These are phyloP conservation scores for Zoysia matrella DNA, from an alignment of 202 grass and related monocot genomes.

Conservation along the genomic window DNA sequence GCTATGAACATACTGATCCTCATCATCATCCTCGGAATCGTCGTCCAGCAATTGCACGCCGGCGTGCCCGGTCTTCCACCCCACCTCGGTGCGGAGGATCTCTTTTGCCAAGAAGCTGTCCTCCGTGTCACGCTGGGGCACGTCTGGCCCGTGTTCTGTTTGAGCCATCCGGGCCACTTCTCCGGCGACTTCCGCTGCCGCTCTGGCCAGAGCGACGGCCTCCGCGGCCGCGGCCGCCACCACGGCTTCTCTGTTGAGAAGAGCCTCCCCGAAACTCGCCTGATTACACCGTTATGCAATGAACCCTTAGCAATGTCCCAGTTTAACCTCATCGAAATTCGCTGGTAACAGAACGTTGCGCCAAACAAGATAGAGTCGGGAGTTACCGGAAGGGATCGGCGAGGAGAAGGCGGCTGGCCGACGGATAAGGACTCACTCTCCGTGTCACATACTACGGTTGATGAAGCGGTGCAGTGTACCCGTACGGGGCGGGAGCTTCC, in stretches of 20 bases:
- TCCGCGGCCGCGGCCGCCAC: constrained; percentile 78
- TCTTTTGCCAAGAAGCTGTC: constrained; percentile 37
- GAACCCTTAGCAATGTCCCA: not conserved
- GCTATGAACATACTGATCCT: constrained; percentile 16
- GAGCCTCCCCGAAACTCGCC: constrained; percentile 61
- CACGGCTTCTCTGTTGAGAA: constrained; percentile 70
- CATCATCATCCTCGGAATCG: constrained; percentile 41
- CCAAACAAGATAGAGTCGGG: not conserved
- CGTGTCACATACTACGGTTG: constrained; percentile 44
- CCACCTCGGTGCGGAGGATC: constrained; percentile 39
- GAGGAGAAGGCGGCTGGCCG: constrained; percentile 26
- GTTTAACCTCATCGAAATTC: not conserved
- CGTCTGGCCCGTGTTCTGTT: constrained; percentile 17
- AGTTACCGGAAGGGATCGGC: constrained; percentile 39
- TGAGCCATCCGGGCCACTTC: constrained; percentile 66
- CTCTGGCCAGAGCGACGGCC: constrained; percentile 81
- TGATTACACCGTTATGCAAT: constrained; percentile 17
- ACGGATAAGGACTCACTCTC: constrained; percentile 32
- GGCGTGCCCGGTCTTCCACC: constrained; percentile 16
- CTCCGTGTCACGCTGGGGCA: not conserved
- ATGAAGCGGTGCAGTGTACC: constrained; percentile 32
- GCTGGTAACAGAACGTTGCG: not conserved
- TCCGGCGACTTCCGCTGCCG: constrained; percentile 73
- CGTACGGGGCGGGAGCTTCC: constrained; percentile 16
- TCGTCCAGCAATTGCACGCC: constrained; percentile 30